Evolutionary conservation across 371 early-diverging fungal species (phyloP).

Genomic region (Mucor mucedo): DNA sequence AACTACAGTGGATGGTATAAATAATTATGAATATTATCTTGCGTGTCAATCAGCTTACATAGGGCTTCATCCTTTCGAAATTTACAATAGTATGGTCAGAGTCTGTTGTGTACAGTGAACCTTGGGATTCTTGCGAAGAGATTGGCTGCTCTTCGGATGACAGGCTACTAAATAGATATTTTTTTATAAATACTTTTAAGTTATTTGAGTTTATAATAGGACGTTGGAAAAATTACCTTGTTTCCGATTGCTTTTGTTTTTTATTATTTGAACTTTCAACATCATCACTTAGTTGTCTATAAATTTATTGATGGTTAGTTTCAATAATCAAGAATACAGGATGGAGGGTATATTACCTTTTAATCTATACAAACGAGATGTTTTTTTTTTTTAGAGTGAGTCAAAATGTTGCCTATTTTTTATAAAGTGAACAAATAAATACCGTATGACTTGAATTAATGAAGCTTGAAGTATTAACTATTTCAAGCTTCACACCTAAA

Average conservation of each 20-base stretch:
- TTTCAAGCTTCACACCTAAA: conserved; percentile 11
- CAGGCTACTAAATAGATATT: background rate
- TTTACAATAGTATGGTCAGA: conserved; percentile 7
- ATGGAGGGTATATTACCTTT: conserved; percentile 12
- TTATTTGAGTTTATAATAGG: conserved; percentile 6
- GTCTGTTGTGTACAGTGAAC: conserved; percentile 11
- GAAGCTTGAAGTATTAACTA: conserved; percentile 5
- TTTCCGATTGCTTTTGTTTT: conserved; percentile 7
- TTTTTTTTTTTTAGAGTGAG: conserved; percentile 10
- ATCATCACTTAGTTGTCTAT: conserved; percentile 4
- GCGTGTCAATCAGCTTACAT: conserved; percentile 2
- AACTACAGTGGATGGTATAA: conserved; percentile 14
- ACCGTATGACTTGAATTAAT: background rate
- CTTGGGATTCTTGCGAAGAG: conserved; percentile 10
- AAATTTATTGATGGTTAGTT: conserved; percentile 10
- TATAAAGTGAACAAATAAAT: conserved; percentile 10
- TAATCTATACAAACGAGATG: conserved; percentile 9
- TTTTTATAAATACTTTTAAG: conserved; percentile 4
- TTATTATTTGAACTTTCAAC: background rate
- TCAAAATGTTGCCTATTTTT: no score
- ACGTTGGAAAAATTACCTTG: conserved; percentile 6
- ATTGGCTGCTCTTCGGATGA: background rate
- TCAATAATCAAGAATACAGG: conserved; percentile 6
- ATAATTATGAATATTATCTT: conserved; percentile 10
- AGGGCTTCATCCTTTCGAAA: conserved; percentile 8